These are phyloP conservation scores for Ustanciosporium gigantosporum DNA, from an alignment of 1,284 basidiomycete species.

Conservation along the genomic window DNA sequence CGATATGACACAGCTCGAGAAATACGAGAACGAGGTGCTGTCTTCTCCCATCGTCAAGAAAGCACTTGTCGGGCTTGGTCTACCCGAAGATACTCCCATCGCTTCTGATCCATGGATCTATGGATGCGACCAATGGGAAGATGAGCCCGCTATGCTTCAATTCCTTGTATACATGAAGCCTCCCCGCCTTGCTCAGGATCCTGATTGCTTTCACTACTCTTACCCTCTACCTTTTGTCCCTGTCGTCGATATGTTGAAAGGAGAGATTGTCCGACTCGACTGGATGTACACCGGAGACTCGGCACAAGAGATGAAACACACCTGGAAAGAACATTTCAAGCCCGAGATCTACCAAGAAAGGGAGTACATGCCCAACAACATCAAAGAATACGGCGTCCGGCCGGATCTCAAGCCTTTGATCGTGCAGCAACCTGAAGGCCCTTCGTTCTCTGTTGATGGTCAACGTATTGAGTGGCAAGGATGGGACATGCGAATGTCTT, in stretches of 20 bases:
- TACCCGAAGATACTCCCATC: constrained; percentile 25
- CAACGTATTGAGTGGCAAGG: constrained; percentile 43
- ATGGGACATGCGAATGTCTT: constrained; percentile 42
- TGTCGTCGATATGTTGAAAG: constrained; percentile 48
- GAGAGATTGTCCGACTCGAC: constrained; percentile 41
- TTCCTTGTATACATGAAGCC: constrained; percentile 45
- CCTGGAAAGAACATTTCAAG: constrained; percentile 43
- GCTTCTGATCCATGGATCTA: constrained; percentile 48
- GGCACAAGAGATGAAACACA: constrained; percentile 45
- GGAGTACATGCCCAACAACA: constrained; percentile 59
- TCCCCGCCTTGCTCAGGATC: constrained; percentile 11
- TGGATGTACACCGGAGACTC: constrained; percentile 53
- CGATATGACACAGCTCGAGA: constrained; percentile 25
- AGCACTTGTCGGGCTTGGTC: constrained; percentile 33
- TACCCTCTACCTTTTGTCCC: constrained; percentile 61
- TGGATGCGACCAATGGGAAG: constrained; percentile 34
- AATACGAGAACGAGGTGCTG: constrained; percentile 11
- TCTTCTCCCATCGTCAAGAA: constrained; percentile 17
- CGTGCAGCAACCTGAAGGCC: constrained; percentile 48
- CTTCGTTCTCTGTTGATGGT: constrained; percentile 42
- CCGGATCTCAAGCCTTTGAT: constrained; percentile 37
- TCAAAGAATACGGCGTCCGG: constrained; percentile 13
- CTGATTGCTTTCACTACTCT: constrained; percentile 60
- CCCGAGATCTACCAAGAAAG: constrained; percentile 52
- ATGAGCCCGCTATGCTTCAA: constrained; percentile 34